Evolutionary conservation across 768 basidiomycete species (phyloP).

Genomic region (Galerina sulciceps): DNA sequence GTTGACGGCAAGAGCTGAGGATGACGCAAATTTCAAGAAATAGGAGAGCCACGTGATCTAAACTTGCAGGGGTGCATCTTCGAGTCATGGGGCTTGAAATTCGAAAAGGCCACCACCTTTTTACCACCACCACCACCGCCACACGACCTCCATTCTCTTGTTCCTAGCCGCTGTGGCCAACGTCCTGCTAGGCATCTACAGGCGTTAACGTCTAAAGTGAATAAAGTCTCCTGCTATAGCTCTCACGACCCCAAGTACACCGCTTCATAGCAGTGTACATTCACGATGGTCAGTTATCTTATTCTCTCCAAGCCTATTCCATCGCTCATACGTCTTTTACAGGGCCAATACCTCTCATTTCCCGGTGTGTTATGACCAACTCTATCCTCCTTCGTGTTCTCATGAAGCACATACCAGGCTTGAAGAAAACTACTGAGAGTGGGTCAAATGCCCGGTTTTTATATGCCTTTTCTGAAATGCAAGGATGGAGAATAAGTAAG

Average conservation of each 20-base stretch:
- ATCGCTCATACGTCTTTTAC: constrained; percentile 17
- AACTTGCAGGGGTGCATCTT: no score
- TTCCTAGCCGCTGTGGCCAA: constrained; percentile 14
- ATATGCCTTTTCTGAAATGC: constrained; percentile 94
- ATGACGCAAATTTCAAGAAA: no score
- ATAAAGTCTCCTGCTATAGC: no score
- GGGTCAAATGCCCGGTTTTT: constrained; percentile 72
- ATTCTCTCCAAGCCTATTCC: constrained; percentile 13
- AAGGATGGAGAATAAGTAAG: constrained; percentile 98
- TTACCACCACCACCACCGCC: constrained; percentile 22
- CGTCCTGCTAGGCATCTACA: background rate
- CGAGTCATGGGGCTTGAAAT: no score
- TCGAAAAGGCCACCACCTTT: constrained; percentile 10
- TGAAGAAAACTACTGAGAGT: constrained; percentile 76
- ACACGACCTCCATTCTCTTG: constrained; percentile 39
- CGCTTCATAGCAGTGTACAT: constrained; percentile 2
- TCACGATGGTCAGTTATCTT: constrained; percentile 37
- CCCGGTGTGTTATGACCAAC: constrained; percentile 55
- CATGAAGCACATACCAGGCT: constrained; percentile 50
- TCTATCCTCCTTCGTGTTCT: constrained; percentile 3
- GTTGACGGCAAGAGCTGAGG: no score
- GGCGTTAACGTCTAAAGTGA: background rate
- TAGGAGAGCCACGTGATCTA: no score
- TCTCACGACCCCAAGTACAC: background rate
- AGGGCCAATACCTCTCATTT: constrained; percentile 88